Evolutionary conservation across 306 rosid species (phyloP), one percentile per base, ranked within the genome.

Genomic region (Trifolium subterraneum): DNA sequence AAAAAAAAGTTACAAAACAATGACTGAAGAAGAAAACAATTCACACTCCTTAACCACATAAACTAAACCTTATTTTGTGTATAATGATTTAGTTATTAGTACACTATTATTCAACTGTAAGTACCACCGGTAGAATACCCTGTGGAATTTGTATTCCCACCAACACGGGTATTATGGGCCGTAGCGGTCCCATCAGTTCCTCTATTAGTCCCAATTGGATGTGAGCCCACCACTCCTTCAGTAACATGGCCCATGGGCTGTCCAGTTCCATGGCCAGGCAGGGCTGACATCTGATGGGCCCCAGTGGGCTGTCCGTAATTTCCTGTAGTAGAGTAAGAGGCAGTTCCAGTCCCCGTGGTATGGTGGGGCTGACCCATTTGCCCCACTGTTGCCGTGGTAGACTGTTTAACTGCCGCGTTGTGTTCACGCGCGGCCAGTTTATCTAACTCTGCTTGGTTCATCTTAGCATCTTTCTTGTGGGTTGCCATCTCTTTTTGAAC

Each of bases 401-500:
- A 52, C 42, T 66, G 82, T 4, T 59, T 83, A 0, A 68, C 72
- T 0, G 84, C 90, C 0, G 86, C 84, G 70, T 90, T 88, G 4
- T 88, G 88, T 42, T 64, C 41, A 29, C 77, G 84, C 27, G 82
- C 96, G 76, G 73, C 84, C 62, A 23, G 86, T 71, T 94, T 92
- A 1, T 88, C 63, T 7, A 90, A 66, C 87, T 90, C 93, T 0
- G 96, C 97, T 19, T 82, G 81, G 7, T 8, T 44, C 5, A 68
- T 66, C 74, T 29, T 82, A 1, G 39, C 71, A 0, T 86, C 85
- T 36, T 90, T 90, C 84, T 82, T 88, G 7, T 82, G 76, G 0
- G 82, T 80, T 1, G 93, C 95, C 58, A 82, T 69, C 69, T 90
- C 91, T 74, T 91, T 88, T 42, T 87, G 73, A n/a, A 86, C 0